Base-by-base conservation (phyloP, 352 stramenopile species). In the Phytophthora citricola region DNA sequence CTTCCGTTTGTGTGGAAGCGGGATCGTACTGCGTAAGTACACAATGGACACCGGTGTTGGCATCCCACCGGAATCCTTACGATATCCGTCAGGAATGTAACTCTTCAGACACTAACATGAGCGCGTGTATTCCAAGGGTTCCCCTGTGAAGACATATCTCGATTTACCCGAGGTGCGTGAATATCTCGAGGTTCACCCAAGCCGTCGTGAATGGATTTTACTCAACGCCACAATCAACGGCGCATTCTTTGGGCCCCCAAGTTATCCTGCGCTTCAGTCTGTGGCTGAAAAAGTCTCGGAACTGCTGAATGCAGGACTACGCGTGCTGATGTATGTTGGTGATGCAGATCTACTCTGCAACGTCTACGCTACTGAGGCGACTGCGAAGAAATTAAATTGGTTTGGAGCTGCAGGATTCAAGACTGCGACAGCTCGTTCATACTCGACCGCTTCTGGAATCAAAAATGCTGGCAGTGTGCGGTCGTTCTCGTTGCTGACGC, bases 221-320 rank as follows among this genome's bases (percentile, higher is more conserved):
- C 97, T 94, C 70, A 98, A 98, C 73, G 87, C 83, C 59, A 79
- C 89, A 2, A 89, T 98, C 39, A 96, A 97, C 63, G 54, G 75
- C 43, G 84, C 83, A n/a, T 98, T 99, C 65, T 77, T 60, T 36
- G 50, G 41, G 22, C 31, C 45, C 17, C 77, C 62, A 22, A 58
- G 29, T 15, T 70, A 58, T 15, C 61, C 47, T 3, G 65, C 31
- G 71, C 98, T 98, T 77, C 89, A 92, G 32, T 68, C 58, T 2
- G 43, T 66, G 27, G 41, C 11, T 11, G 11, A 38, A 15, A 55
- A 61, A 7, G 46, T 75, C 12, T 47, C 55, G 5, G 56, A 78
- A 3, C 39, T 78, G 15, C 47, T 75, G 4, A 55, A 72, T 27
- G 47, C 36, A 29, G 66, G 60, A 3, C 12, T 78, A 39, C 49